These are phyloP conservation scores for Pestalotiopsis fici DNA, from an alignment of 2,329 filamentous ascomycete genomes.

Conservation along the genomic window DNA sequence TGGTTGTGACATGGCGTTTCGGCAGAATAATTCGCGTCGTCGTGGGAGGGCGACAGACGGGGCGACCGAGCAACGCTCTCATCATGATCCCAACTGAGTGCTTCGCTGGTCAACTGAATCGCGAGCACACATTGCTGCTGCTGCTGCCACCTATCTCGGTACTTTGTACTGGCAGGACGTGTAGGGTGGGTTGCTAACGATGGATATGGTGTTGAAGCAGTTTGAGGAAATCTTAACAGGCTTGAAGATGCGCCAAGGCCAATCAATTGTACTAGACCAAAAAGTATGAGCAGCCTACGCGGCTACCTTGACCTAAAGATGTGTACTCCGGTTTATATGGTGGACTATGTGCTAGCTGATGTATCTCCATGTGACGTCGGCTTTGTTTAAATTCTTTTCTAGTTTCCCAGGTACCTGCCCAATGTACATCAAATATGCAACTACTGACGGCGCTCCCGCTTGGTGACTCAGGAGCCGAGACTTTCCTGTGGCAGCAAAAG, in stretches of 20 bases:
- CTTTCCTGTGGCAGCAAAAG: no score
- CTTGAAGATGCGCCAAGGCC: not conserved
- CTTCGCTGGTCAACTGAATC: not conserved
- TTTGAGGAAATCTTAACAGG: not conserved
- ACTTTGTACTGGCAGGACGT: not conserved
- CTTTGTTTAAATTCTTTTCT: not conserved
- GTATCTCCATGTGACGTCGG: not conserved
- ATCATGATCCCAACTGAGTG: slow-evolving; percentile 9
- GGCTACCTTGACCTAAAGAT: no score
- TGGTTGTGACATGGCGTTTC: not conserved
- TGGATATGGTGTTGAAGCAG: not conserved
- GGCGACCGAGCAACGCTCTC: not conserved
- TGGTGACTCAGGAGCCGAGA: no score
- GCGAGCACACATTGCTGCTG: slow-evolving; percentile 8
- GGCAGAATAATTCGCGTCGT: not conserved
- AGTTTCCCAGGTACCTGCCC: not conserved
- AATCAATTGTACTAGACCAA: not conserved
- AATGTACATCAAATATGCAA: not conserved
- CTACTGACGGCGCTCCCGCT: not conserved
- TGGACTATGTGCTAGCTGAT: not conserved
- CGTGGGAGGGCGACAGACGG: not conserved
- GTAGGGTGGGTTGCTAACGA: not conserved
- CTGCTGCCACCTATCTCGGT: not conserved
- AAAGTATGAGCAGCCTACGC: no score
- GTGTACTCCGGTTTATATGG: not conserved